Evolutionary conservation across 2,329 filamentous ascomycete species (phyloP), one percentile per base, ranked within the genome.

Genomic region (Dothideomycetes sp.): DNA sequence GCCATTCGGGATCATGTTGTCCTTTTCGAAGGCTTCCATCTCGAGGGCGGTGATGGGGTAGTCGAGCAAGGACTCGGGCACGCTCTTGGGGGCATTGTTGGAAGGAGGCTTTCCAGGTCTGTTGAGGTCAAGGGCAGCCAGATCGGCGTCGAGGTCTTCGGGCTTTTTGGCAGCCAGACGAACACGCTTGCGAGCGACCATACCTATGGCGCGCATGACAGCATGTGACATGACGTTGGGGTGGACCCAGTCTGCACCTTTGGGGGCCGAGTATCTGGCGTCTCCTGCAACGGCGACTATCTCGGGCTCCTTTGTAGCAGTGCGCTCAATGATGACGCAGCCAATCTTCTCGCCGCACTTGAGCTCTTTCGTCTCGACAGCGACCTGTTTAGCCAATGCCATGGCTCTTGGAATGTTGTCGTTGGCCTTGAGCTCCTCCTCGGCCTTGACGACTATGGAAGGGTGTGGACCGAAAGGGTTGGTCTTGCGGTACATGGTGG

Each of bases 381-480:
- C 85, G 35, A 77, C 76, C 31, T 72, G 63, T 40, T 75, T 70
- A 5, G 84, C 37, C 65, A 72, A 70, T 83, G 80, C 73, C 75
- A 89, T 41, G 73, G 51, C 52, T 34, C 53, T 60, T 3, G 72
- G 70, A 1, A 76, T 75, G 47, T 82, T 73, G 34, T 70, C 62
- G 42, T 54, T 53, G 31, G 46, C 48, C 11, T 71, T 69, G 38
- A 93, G 75, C 44, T 84, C 79, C 10, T 78, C 73, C 30, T 81
- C 79, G 19, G 80, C 77, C 43, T 81, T 77, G 31, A 73, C 67
- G 41, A 89, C 76, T 55, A 83, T 74, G 52, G 78, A 77, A 45
- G 84, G 84, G 55, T 93, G 85, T 14, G 85, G 84, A 3, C 85
- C 85, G 43, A 88, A 83, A 2, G 84, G 84, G 54, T 91, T 91